A percentile compares a stretch with the other conserved stretches of the same genome.
Conservation (phyloP, 345 rosid species). For the Rubroshorea leprosula region DNA sequence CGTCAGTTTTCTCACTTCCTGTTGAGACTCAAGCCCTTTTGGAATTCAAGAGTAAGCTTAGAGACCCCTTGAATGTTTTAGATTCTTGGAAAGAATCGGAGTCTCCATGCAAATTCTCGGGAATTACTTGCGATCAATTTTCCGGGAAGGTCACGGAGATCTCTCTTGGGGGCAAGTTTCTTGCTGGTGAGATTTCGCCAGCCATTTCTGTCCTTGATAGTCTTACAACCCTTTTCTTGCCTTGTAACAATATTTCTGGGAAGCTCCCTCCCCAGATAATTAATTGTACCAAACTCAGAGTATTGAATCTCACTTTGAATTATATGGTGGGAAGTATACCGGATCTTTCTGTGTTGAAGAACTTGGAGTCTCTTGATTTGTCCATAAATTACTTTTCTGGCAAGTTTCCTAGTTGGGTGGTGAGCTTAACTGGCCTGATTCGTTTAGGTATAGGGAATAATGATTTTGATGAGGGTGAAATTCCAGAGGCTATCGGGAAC, state of each 20-base stretch:
- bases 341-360: constrained; percentile 47
- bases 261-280: constrained; percentile 44
- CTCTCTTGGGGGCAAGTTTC: constrained; percentile 38
- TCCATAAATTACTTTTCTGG: constrained; percentile 50
- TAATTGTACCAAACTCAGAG: constrained; percentile 42
- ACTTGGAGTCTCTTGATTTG: constrained; percentile 50
- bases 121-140: constrained; percentile 46
- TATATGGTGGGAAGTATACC: constrained; percentile 50
- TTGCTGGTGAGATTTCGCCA: constrained; percentile 62
- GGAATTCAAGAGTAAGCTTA: constrained; percentile 49
- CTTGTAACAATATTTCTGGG: constrained; percentile 47
- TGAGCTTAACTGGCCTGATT: constrained; percentile 43
- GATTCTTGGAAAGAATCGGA: constrained; percentile 62
- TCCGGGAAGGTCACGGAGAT: constrained; percentile 49
- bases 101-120: constrained; percentile 56
- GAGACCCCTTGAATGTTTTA: constrained; percentile 49
- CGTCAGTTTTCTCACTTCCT: constrained; percentile 30
- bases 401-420: constrained; percentile 58
- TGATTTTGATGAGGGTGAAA: constrained; percentile 36
- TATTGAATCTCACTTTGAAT: constrained; percentile 56
- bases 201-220: constrained; percentile 43
- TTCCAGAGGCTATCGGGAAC: constrained; percentile 56
- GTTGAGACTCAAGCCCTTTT: constrained; percentile 57
- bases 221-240: constrained; percentile 40
- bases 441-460: constrained; percentile 46